These are phyloP conservation scores for Leccinum variicolor DNA, from an alignment of 768 basidiomycete species.

Conservation along the genomic window DNA sequence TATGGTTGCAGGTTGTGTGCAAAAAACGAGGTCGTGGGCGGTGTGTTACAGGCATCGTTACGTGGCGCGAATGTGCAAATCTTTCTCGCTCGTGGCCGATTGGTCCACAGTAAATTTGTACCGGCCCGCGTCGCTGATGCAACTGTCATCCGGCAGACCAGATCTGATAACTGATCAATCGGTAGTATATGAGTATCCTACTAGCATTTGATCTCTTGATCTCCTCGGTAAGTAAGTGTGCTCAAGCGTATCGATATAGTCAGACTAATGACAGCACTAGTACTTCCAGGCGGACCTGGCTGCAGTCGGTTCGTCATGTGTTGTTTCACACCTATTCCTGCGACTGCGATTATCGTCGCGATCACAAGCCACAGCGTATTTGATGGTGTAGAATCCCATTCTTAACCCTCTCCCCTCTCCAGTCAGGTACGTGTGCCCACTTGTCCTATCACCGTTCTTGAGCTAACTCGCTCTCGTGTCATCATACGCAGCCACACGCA, in stretches of 20 bases:
- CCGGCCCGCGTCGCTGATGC: not conserved
- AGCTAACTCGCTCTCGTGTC: not conserved
- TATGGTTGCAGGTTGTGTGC: not conserved
- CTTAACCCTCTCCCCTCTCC: not conserved
- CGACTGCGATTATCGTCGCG: conserved; percentile 15
- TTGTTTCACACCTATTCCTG: conserved; percentile 10
- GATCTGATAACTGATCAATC: conserved; percentile 10
- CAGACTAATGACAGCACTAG: no score
- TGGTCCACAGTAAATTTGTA: conserved; percentile 9
- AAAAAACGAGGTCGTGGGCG: conserved; percentile 6
- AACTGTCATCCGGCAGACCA: conserved; percentile 8
- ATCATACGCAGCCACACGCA: not conserved
- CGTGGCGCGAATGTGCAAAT: conserved; percentile 9
- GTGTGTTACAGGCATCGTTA: conserved; percentile 12
- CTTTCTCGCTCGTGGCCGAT: conserved; percentile 24
- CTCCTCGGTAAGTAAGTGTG: no score
- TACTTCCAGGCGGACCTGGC: no score
- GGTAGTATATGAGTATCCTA: not conserved
- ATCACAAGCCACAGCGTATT: conserved; percentile 8
- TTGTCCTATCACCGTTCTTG: not conserved
- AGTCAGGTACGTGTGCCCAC: not conserved
- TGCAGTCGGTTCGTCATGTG: conserved; percentile 8
- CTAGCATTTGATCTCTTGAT: no score
- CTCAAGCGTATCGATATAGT: no score
- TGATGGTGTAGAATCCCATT: no score